Conservation (phyloP, 2,329 filamentous ascomycete species). For the Cordyceps militaris region DNA sequence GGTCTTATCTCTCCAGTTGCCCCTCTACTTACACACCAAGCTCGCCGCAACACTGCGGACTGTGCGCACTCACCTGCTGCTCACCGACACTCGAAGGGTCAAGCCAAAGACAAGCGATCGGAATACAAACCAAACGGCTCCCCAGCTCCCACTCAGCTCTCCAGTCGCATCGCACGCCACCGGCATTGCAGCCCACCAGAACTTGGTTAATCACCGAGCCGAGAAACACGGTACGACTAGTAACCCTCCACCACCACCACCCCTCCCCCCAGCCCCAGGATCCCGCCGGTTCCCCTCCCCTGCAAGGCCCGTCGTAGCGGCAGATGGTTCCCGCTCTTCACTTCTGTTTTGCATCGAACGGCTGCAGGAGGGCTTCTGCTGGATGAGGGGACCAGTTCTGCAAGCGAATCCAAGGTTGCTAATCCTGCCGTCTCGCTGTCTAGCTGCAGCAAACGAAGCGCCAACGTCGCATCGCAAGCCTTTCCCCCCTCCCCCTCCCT, state of each 20-base stretch:
- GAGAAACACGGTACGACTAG: not conserved
- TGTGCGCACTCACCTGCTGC: not conserved
- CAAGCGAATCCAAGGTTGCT: not conserved
- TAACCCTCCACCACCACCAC: too few species aligned
- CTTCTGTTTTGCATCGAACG: constrained; percentile 5
- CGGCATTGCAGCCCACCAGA: not conserved
- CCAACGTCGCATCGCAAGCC: not conserved
- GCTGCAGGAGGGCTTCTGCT: not conserved
- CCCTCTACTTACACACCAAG: not conserved
- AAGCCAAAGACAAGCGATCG: not conserved
- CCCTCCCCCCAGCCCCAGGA: not conserved
- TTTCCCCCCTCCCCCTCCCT: not conserved
- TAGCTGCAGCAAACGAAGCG: constrained; percentile 10
- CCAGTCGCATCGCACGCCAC: constrained; percentile 3
- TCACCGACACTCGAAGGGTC: not conserved
- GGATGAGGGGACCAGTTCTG: not conserved
- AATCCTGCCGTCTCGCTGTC: constrained; percentile 5
- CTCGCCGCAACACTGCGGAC: not conserved
- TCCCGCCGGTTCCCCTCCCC: not conserved
- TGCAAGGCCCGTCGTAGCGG: constrained; percentile 3
- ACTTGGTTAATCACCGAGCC: not conserved
- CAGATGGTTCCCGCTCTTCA: constrained; percentile 8
- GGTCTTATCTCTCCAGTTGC: not conserved
- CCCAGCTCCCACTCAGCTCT: not conserved
- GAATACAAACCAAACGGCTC: not conserved